Evolutionary conservation across 2,329 filamentous ascomycete species (phyloP), one percentile per base, ranked within the genome.

Genomic region (Hypoxylon sp.): DNA sequence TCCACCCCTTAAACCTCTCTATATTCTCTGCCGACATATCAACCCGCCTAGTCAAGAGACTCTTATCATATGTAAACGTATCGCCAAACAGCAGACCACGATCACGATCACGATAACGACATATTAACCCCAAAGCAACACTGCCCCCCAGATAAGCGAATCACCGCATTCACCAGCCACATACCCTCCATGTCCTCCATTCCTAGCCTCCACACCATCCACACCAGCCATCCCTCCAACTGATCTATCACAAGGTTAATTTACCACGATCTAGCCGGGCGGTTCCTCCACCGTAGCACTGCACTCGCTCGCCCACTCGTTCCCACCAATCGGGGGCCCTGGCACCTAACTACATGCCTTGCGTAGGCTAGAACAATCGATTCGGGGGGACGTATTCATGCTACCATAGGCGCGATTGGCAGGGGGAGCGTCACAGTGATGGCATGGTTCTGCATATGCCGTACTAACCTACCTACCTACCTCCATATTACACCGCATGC

Each of bases 301-400:
- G n/a, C n/a, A n/a, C n/a, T n/a, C n/a, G n/a, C n/a, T n/a, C n/a
- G n/a, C 21, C 16, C 30, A 4, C 12, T 32, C 16, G 27, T 9
- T 6, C 7, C 7, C n/a, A 12, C 54, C 55, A 58, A 58, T 58
- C 55, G 55, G 55, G 19, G 11, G 23, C n/a, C 45, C 45, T 48
- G 54, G 25, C 46, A 3, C 21, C n/a, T 4, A 3, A 34, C 9
- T 4, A 14, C 30, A 54, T 43, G 37, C 52, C 52, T 58, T 58
- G 32, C 54, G 23, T 30, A n/a, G 55, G 32, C 34, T 50, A 58
- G 45, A 58, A 41, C 53, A 52, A n/a, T 52, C 54, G 39, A 16
- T 16, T 32, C 29, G 3, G 16, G 23, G 6, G 46, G 46, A 46
- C 19, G 37, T 34, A 34, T 37, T 46, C 25, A 27, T 34, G 12